Base-by-base conservation (phyloP, 192 early-diverging fungal genomes). In the Umbelopsis vinacea region DNA sequence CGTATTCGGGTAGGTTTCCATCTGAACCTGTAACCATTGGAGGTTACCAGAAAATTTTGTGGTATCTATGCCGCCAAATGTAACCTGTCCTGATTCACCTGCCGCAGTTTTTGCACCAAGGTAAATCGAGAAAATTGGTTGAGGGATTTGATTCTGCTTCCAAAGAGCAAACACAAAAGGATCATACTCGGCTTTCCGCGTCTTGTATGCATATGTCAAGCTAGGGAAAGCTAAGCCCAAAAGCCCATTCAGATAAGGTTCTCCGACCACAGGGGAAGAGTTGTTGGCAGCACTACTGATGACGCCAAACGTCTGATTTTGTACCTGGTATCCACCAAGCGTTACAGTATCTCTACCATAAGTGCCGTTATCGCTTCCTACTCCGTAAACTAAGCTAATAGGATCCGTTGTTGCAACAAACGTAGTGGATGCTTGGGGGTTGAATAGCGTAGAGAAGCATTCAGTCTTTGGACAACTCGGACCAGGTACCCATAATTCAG, bases 51-150 rank as follows among this genome's bases (percentile, higher is more conserved):
- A 68, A 63, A 72, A 85, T 50, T 86, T 85, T 14, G 67, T 37
- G 0, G 14, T 9, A 71, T 88, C 87, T 46, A 82, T 68, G 35
- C 86, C 86, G 45, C 84, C 85, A 71, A 89, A 79, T 19, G 77
- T 79, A 15, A 89, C 74, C 52, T 82, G 79, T 1, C 86, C 88
- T 3, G 73, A 46, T 43, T 69, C 71, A 21, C 77, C 77, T 45
- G 37, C 11, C 24, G 48, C 23, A 15, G n/a, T 15, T 47, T 46
- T 66, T 11, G 55, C 47, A 14, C 71, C 67, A 15, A 79, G 54
- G 40, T 48, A 79, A 23, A 79, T 40, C 0, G 77, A 74, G 66
- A 79, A 79, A 23, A 79, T 35, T 0, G 77, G 66, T 17, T 79
- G 26, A 6, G 52, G n/a, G 24, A 79, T 75, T 11, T 74, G 10